These are phyloP conservation scores for Backusella morwellensis DNA, from an alignment of 192 early-diverging fungal genomes.

Conservation along the genomic window DNA sequence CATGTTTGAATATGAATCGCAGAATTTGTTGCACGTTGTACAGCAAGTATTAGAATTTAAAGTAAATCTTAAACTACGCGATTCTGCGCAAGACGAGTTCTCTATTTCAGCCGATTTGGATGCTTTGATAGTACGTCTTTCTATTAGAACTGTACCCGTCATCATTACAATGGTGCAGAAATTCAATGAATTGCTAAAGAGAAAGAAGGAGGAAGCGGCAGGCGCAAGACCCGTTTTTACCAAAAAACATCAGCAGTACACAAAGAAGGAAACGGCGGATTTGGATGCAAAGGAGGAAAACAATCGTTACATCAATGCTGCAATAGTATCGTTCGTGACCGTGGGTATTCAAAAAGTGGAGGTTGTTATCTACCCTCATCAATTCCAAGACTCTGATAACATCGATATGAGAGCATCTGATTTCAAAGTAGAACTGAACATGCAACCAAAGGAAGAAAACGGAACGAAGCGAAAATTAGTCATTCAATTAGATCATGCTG, in stretches of 20 bases:
- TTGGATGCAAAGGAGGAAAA: not conserved
- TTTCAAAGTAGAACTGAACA: slow-evolving; percentile 17
- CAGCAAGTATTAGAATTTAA: slow-evolving; percentile 46
- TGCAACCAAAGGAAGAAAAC: not conserved
- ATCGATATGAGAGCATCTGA: slow-evolving; percentile 31
- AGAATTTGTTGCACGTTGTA: slow-evolving; percentile 64
- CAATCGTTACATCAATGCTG: not conserved
- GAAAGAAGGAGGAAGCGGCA: slow-evolving; percentile 46
- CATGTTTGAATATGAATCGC: slow-evolving; percentile 73
- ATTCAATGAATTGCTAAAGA: slow-evolving; percentile 49
- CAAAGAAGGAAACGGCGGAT: not conserved
- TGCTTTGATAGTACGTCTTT: slow-evolving; percentile 23
- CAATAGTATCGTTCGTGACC: not conserved
- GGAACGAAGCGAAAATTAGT: slow-evolving; percentile 22
- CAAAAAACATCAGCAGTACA: not conserved
- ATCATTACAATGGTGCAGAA: slow-evolving; percentile 48
- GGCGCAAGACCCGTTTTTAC: not conserved
- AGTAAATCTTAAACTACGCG: not conserved
- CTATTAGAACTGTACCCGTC: slow-evolving; percentile 55
- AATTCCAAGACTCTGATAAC: slow-evolving; percentile 45
- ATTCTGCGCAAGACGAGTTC: not conserved
- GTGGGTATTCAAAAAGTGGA: slow-evolving; percentile 15
- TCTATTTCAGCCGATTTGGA: slow-evolving; percentile 5
- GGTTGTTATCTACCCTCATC: slow-evolving; percentile 41
- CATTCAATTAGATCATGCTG: slow-evolving; percentile 26